Evolutionary conservation across 306 rosid genomes (phyloP).

Genomic region (Ziziphus jujuba): DNA sequence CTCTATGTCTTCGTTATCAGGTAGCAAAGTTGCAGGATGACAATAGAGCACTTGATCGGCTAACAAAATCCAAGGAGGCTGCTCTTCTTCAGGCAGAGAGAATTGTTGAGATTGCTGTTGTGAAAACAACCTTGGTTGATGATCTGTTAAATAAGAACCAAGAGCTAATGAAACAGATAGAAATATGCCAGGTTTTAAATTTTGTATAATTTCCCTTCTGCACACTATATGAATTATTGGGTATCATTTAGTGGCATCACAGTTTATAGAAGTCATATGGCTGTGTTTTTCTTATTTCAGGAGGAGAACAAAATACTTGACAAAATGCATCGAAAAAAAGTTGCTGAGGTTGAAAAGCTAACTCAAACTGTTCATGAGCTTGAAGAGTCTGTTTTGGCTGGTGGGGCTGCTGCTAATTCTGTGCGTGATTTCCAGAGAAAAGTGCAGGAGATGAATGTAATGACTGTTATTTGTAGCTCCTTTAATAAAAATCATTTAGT

Average conservation of each 20-base stretch:
- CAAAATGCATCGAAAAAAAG: slow-evolving; percentile 85
- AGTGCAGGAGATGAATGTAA: slow-evolving; percentile 95
- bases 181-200: slow-evolving; percentile 71
- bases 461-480: slow-evolving; percentile 24
- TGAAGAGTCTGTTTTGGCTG: slow-evolving; percentile 92
- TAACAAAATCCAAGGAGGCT: slow-evolving; percentile 91
- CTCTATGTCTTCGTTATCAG: slow-evolving; percentile 36
- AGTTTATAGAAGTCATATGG: background rate
- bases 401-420: slow-evolving; percentile 96
- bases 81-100: slow-evolving; percentile 90
- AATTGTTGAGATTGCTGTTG: slow-evolving; percentile 84
- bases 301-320: slow-evolving; percentile 92
- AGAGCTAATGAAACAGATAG: slow-evolving; percentile 92
- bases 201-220: slow-evolving; percentile 3
- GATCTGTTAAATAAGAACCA: slow-evolving; percentile 91
- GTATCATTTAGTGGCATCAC: slow-evolving; percentile 10
- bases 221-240: background rate
- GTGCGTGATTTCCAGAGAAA: slow-evolving; percentile 91
- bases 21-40: slow-evolving; percentile 86
- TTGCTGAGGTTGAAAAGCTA: slow-evolving; percentile 90
- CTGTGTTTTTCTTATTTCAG: slow-evolving; percentile 36
- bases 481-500: background rate
- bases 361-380: slow-evolving; percentile 89
- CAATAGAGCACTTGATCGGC: slow-evolving; percentile 78
- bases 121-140: slow-evolving; percentile 90